Evolutionary conservation across 768 basidiomycete genomes (phyloP).

Genomic region (Mycena venus): DNA sequence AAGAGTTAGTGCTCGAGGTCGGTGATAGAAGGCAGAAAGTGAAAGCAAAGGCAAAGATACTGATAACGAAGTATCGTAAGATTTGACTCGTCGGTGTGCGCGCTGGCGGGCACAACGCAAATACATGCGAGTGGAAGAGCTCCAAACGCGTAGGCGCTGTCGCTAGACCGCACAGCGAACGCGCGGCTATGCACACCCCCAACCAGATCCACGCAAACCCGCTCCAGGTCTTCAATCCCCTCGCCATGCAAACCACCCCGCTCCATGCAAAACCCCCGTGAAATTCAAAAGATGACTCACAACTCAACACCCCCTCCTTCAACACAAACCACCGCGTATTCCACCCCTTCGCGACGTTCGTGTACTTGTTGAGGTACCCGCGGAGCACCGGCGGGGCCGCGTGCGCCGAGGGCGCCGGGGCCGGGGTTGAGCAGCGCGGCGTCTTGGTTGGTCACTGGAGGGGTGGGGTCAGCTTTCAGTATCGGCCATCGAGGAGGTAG

Average conservation of each 20-base stretch:
- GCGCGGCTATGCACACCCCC: too few relatives aligned
- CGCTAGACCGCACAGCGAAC: too few relatives aligned
- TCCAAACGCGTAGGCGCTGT: too few relatives aligned
- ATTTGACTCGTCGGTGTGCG: too few relatives aligned
- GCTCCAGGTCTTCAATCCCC: too few relatives aligned
- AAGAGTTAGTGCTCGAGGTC: not conserved
- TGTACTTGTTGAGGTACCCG: constrained; percentile 92
- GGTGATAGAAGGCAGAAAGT: not conserved
- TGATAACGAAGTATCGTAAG: too few relatives aligned
- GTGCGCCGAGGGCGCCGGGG: too few relatives aligned
- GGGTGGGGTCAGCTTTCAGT: not conserved
- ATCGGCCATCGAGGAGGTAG: too few relatives aligned
- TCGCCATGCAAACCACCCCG: too few relatives aligned
- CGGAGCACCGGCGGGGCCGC: constrained; percentile 64
- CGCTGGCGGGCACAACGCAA: too few relatives aligned
- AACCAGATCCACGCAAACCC: too few relatives aligned
- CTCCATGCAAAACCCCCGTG: not conserved
- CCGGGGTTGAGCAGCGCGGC: constrained; percentile 71
- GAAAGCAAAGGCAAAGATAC: not conserved
- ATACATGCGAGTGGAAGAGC: too few relatives aligned
- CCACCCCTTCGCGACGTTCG: constrained; percentile 92
- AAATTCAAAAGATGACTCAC: constrained; percentile 59
- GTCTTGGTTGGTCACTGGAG: constrained; percentile 84
- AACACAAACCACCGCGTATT: constrained; percentile 94
- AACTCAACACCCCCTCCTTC: constrained; percentile 86